These are phyloP conservation scores for Symmetrospora coprosmae DNA, from an alignment of 768 basidiomycete species.

Conservation along the genomic window DNA sequence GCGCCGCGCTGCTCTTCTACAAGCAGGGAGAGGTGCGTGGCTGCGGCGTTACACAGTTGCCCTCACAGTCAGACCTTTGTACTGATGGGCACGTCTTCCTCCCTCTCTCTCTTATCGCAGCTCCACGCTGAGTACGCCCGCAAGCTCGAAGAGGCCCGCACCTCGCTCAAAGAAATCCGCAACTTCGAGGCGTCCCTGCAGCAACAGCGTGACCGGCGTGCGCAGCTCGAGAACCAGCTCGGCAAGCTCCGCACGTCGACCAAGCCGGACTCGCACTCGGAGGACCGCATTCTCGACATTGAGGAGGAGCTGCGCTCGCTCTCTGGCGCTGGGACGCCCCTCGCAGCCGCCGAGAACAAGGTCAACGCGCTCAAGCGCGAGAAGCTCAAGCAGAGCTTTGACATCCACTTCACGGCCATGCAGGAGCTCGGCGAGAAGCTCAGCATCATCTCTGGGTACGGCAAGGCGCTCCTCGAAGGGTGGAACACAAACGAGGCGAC, in stretches of 20 bases:
- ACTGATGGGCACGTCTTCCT: too few species aligned
- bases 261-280: neutral
- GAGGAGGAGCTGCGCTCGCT: neutral
- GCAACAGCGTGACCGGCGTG: slow-evolving; percentile 13
- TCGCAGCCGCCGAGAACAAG: slow-evolving; percentile 4
- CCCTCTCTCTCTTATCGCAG: too few species aligned
- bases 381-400: slow-evolving; percentile 27
- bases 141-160: slow-evolving; percentile 20
- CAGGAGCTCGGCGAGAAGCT: slow-evolving; percentile 29
- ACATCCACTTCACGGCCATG: slow-evolving; percentile 24
- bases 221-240: slow-evolving; percentile 18
- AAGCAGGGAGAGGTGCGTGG: slow-evolving; percentile 22
- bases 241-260: neutral
- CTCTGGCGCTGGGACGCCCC: neutral
- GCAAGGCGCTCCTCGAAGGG: slow-evolving; percentile 24
- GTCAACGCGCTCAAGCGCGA: slow-evolving; percentile 22
- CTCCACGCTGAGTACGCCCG: slow-evolving; percentile 18
- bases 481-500: slow-evolving; percentile 22
- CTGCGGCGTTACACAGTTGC: neutral
- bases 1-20: slow-evolving; percentile 25
- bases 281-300: neutral
- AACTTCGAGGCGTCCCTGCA: slow-evolving; percentile 30
- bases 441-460: slow-evolving; percentile 27
- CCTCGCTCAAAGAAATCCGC: slow-evolving; percentile 30
- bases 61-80: neutral